These are phyloP conservation scores for apple (Malus domestica) DNA, from an alignment of 306 rosid species.

Conservation along the genomic window DNA sequence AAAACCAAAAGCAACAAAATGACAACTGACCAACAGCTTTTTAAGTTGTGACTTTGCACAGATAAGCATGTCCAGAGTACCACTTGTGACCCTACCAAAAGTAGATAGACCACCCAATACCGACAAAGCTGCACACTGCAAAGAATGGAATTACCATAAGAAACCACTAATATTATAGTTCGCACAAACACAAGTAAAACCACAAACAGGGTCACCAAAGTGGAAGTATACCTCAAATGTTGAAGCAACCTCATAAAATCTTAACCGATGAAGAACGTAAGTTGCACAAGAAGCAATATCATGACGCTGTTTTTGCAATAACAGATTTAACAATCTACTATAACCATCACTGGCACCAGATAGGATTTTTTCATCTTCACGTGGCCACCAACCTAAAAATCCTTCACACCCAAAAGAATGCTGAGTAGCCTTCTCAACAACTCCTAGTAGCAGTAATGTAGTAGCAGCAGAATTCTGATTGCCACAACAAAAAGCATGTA, in stretches of 20 bases:
- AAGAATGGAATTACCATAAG: constrained; percentile 33
- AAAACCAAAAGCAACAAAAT: constrained; percentile 24
- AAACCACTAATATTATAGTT: constrained; percentile 15
- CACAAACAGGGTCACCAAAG: constrained; percentile 1
- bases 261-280: constrained; percentile 69
- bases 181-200: background rate
- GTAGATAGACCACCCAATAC: constrained; percentile 60
- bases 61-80: constrained; percentile 60
- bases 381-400: constrained; percentile 97
- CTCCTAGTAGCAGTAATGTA: constrained; percentile 72
- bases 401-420: constrained; percentile 91
- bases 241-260: constrained; percentile 83
- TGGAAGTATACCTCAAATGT: constrained; percentile 77
- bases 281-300: constrained; percentile 89
- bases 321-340: constrained; percentile 63
- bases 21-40: constrained; percentile 78
- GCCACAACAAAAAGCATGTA: constrained; percentile 37
- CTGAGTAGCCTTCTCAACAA: constrained; percentile 79
- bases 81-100: constrained; percentile 56
- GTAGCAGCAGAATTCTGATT: constrained; percentile 53
- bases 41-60: constrained; percentile 59
- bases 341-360: constrained; percentile 78
- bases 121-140: constrained; percentile 84
- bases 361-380: constrained; percentile 70
- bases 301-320: constrained; percentile 78